Conservation (phyloP, 305 asterid genomes). For the Fraxinus ornus region DNA sequence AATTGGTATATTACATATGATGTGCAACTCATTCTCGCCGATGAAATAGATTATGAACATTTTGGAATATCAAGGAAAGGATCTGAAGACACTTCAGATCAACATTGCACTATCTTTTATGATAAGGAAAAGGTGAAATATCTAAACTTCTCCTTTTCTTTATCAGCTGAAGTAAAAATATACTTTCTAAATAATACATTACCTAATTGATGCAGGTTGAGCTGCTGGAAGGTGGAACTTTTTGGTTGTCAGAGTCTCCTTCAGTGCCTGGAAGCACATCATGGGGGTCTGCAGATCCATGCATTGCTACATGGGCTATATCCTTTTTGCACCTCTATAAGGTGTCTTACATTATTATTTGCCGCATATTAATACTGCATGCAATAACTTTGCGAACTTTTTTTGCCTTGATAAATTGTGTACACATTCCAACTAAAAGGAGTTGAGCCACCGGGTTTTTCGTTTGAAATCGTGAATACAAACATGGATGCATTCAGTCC, state of each 20-base stretch:
- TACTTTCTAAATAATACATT: conserved; percentile 8
- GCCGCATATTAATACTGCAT: not conserved
- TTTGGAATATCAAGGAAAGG: conserved; percentile 95
- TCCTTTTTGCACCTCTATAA: conserved; percentile 48
- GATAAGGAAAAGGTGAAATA: conserved; percentile 80
- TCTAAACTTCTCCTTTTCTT: not conserved
- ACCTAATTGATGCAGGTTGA: conserved; percentile 62
- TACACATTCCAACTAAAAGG: conserved; percentile 99
- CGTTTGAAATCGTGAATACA: conserved; percentile 91
- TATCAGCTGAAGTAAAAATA: not conserved
- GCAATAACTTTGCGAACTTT: not conserved
- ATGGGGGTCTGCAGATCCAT: conserved; percentile 90
- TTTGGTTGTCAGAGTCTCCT: conserved; percentile 98
- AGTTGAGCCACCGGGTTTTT: conserved; percentile 91
- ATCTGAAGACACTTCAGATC: conserved; percentile 79
- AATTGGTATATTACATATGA: conserved; percentile 17
- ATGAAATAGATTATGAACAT: conserved; percentile 68
- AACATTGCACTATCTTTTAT: conserved; percentile 80
- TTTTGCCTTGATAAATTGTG: conserved; percentile 64
- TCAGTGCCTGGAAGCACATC: conserved; percentile 98
- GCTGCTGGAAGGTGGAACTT: conserved; percentile 93
- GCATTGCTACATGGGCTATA: conserved; percentile 97
- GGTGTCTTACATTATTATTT: conserved; percentile 13
- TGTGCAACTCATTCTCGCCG: conserved; percentile 20
- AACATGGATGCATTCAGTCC: conserved; percentile 89